Conservation (phyloP, 192 early-diverging fungal genomes). For the Gaertneriomyces sp. region DNA sequence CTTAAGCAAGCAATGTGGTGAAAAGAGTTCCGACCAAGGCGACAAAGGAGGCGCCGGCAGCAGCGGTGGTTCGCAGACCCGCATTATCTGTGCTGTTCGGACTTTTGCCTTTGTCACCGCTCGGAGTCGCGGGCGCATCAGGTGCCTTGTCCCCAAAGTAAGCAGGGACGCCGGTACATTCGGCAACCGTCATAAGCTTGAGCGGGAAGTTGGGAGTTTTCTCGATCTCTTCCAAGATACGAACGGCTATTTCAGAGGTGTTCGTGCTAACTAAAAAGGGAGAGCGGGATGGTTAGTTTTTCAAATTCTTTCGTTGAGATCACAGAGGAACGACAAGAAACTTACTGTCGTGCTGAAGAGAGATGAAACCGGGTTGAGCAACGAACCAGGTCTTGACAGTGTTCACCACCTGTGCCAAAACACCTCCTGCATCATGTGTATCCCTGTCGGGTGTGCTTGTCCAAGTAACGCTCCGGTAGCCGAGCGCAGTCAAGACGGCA, state of each 20-base stretch:
- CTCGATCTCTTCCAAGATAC: slow-evolving; percentile 2
- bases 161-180: slow-evolving; percentile 5
- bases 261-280: neutral
- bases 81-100: too few relatives aligned
- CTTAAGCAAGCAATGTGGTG: too few relatives aligned
- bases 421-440: slow-evolving; percentile 13
- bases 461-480: slow-evolving; percentile 41
- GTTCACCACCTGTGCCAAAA: neutral
- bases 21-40: too few relatives aligned
- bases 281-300: neutral
- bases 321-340: too few relatives aligned
- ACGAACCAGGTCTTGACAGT: slow-evolving; percentile 26
- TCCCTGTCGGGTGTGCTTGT: slow-evolving; percentile 13
- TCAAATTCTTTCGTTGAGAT: too few relatives aligned
- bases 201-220: slow-evolving; percentile 10
- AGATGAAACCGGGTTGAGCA: slow-evolving; percentile 25
- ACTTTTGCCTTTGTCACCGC: too few relatives aligned
- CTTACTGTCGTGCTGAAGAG: slow-evolving; percentile 21
- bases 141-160: slow-evolving; percentile 3
- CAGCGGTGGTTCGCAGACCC: too few relatives aligned
- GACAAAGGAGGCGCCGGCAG: too few relatives aligned
- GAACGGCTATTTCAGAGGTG: slow-evolving; percentile 7
- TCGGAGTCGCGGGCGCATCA: too few relatives aligned
- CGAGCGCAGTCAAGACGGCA: slow-evolving; percentile 57
- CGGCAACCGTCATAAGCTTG: slow-evolving; percentile 6